Evolutionary conservation across 2,329 filamentous ascomycete species (phyloP), one percentile per base, ranked within the genome.

Genomic region (Ophiostoma himal-ulmi): DNA sequence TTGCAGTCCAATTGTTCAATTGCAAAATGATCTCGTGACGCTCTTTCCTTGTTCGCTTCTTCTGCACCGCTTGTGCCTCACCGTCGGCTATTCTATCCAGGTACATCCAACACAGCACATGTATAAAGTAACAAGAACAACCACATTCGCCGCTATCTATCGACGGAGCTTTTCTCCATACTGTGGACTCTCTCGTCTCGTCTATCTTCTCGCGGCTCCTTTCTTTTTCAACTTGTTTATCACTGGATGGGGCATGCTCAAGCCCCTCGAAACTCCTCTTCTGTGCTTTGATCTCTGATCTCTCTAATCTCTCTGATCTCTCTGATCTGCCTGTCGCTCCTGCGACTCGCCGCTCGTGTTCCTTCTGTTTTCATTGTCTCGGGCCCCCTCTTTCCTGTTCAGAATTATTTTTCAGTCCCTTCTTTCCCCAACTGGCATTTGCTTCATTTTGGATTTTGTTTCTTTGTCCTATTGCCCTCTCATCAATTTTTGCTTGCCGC

Each of bases 141-240:
- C 10, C 11, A 37, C 60, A n/a, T 64, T 64, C 17, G 62, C 62
- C 62, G 62, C 34, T 65, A 65, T 65, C 62, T 64, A n/a, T 37
- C 57, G 13, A 62, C 11, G 57, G 57, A n/a, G 30, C 60, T 17
- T 64, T 64, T 34, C 30, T 65, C 62, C 62, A 65, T 65, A 41
- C 36, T 65, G 62, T 65, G 62, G 62, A 39, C 36, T 65, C 30
- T 14, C 14, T 30, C 8, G 30, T 17, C 30, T 34, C 26, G 26
- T 62, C 57, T 62, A 62, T 62, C 57, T 62, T 62, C 30, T 64
- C 57, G 1, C 57, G 5, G 26, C 6, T 64, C 57, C 57, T 65
- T 34, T 65, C 36, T 39, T 65, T 65, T 39, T 62, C 57, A 26
- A 62, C 57, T 62, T 62, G 36, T 17, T 39, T 65, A 65, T 65